Percentiles rank a stretch among this genome's conserved stretches.
These are phyloP conservation scores for Elaeagnus macrophylla DNA, from an alignment of 306 rosid genomes.

Conservation along the genomic window DNA sequence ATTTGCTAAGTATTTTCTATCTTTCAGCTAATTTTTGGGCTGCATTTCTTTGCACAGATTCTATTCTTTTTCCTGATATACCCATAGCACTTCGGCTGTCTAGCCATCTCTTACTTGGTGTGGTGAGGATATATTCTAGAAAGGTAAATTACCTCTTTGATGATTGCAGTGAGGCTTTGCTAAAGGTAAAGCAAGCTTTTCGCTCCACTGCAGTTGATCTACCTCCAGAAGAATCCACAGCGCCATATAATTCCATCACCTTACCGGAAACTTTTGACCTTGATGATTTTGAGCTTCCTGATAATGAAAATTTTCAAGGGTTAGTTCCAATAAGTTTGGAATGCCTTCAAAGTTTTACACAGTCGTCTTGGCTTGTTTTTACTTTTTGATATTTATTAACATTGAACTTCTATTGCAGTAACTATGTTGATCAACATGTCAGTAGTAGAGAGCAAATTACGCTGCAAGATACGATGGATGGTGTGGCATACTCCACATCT, in stretches of 20 bases:
- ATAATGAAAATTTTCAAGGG: conserved; percentile 87
- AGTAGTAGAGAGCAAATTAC: conserved; percentile 95
- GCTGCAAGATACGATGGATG: conserved; percentile 93
- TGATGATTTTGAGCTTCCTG: conserved; percentile 98
- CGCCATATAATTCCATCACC: conserved; percentile 97
- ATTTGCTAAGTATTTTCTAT: not conserved
- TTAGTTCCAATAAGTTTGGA: conserved; percentile 30
- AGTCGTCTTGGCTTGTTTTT: conserved; percentile 10
- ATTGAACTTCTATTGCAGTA: conserved; percentile 46
- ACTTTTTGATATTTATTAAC: conserved; percentile 24
- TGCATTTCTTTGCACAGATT: conserved; percentile 59
- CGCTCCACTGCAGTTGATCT: conserved; percentile 96
- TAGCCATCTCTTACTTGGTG: conserved; percentile 99
- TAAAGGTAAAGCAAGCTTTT: conserved; percentile 97
- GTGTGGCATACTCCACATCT: conserved; percentile 78
- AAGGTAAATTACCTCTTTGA: conserved; percentile 99
- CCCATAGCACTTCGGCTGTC: conserved; percentile 98
- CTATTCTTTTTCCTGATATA: conserved; percentile 89
- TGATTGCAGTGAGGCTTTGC: conserved; percentile 99
- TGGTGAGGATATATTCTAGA: conserved; percentile 97
- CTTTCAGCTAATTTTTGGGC: conserved; percentile 14
- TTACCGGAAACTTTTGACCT: conserved; percentile 99
- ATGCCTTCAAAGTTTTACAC: conserved; percentile 3
- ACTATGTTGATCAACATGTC: conserved; percentile 90
- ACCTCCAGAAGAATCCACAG: conserved; percentile 99